Percentiles rank a stretch among this genome's conserved stretches.
phyloP scores from a whole-genome alignment of 805 yeast species.

The Suhomyces prunicola region DNA sequence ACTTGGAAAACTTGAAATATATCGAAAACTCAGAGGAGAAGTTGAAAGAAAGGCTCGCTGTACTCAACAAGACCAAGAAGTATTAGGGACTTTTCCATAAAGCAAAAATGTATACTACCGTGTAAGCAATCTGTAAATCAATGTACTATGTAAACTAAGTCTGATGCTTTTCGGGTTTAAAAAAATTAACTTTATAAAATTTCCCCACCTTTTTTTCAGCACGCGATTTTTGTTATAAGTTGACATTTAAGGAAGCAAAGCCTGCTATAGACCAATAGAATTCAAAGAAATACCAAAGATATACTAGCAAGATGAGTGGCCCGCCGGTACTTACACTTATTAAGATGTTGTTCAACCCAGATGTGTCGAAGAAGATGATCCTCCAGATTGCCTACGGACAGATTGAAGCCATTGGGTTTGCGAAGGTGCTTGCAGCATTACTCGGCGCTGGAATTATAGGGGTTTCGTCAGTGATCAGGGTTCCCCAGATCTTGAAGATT shows the following conservation, averaged over 20 bases:
- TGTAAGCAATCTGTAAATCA: not conserved
- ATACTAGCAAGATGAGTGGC: constrained; percentile 13
- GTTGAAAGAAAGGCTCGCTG: constrained; percentile 63
- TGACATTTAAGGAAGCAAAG: not conserved
- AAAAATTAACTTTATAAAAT: not conserved
- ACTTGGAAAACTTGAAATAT: constrained; percentile 85
- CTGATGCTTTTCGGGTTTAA: not conserved
- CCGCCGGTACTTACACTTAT: constrained; percentile 28
- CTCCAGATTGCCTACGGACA: constrained; percentile 36
- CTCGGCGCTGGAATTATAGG: constrained; percentile 36
- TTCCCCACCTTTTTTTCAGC: not conserved
- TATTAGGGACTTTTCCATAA: not conserved
- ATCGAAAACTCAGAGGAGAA: constrained; percentile 70
- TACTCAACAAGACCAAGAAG: constrained; percentile 13
- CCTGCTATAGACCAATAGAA: not conserved
- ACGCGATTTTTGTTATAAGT: not conserved
- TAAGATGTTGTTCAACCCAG: constrained; percentile 37
- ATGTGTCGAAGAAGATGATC: constrained; percentile 37
- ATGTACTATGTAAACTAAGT: not conserved
- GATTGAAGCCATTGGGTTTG: constrained; percentile 31
- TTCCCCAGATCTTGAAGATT: constrained; percentile 41
- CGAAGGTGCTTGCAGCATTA: constrained; percentile 29
- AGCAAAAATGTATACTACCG: not conserved
- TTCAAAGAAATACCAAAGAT: not conserved
- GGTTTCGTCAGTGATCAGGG: constrained; percentile 34